These are phyloP conservation scores for Aegilops tauschii DNA, from an alignment of 176 grass and related monocot species.

Conservation along the genomic window DNA sequence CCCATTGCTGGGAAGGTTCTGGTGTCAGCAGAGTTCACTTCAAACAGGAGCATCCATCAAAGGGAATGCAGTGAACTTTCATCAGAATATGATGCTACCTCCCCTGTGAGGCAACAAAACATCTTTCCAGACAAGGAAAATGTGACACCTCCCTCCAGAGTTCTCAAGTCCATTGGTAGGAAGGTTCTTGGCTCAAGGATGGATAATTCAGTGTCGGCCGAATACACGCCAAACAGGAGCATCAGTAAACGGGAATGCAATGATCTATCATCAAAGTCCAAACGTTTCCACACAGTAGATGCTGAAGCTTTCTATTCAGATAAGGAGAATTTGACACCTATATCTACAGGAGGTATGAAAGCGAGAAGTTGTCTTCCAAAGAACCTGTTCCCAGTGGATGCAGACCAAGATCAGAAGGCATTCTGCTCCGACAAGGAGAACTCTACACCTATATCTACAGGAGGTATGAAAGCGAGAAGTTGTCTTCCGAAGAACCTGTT, in stretches of 20 bases:
- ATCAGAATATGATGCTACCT: slow-evolving; percentile 21
- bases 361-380: slow-evolving; percentile 35
- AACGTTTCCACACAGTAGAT: slow-evolving; percentile 36
- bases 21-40: slow-evolving; percentile 13
- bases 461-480: slow-evolving; percentile 37
- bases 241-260: neutral
- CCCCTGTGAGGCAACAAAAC: slow-evolving; percentile 32
- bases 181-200: slow-evolving; percentile 53
- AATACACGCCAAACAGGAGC: slow-evolving; percentile 26
- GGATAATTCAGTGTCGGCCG: slow-evolving; percentile 23
- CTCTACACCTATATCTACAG: neutral
- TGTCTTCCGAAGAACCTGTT: slow-evolving; percentile 29
- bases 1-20: slow-evolving; percentile 33
- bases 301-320: slow-evolving; percentile 58
- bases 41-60: slow-evolving; percentile 12
- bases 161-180: slow-evolving; percentile 28
- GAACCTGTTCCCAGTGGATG: neutral
- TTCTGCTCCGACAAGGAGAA: too few relatives aligned
- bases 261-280: slow-evolving; percentile 30
- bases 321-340: slow-evolving; percentile 86
- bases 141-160: slow-evolving; percentile 41
- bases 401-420: too few relatives aligned
- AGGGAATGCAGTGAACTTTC: slow-evolving; percentile 9
- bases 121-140: slow-evolving; percentile 55
- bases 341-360: slow-evolving; percentile 43